Evolutionary conservation across 1,139 yeast genomes (phyloP).

Genomic region (Candida sanyaensis): DNA sequence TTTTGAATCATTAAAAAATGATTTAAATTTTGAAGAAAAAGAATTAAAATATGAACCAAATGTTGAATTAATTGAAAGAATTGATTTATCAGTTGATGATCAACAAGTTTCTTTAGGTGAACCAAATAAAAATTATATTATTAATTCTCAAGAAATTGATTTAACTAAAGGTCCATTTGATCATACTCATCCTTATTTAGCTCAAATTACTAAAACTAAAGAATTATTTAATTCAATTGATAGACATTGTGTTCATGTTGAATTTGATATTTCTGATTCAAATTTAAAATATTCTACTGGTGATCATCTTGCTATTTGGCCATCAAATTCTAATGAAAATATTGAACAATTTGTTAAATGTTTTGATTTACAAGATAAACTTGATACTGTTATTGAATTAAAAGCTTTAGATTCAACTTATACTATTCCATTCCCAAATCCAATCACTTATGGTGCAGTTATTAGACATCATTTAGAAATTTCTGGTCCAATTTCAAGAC

Average conservation of each 20-base stretch:
- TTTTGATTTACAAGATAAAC: conserved; percentile 58
- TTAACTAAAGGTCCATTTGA: conserved; percentile 77
- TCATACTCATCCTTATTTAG: conserved; percentile 80
- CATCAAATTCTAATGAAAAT: conserved; percentile 81
- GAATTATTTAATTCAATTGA: conserved; percentile 71
- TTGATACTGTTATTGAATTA: conserved; percentile 60
- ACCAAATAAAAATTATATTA: conserved; percentile 68
- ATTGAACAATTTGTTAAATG: conserved; percentile 64
- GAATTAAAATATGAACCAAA: conserved; percentile 80
- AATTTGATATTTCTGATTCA: conserved; percentile 75
- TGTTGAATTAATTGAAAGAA: conserved; percentile 46
- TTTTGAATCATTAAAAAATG: conserved; percentile 64
- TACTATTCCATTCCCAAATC: conserved; percentile 78
- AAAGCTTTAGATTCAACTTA: conserved; percentile 76
- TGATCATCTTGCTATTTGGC: conserved; percentile 95
- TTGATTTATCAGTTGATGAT: conserved; percentile 31
- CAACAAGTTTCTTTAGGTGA: conserved; percentile 75
- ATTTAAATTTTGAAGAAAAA: conserved; percentile 69
- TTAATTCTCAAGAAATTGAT: conserved; percentile 40
- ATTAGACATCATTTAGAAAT: conserved; percentile 88
- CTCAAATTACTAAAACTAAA: conserved; percentile 58
- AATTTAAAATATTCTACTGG: conserved; percentile 89
- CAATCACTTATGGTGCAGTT: conserved; percentile 86
- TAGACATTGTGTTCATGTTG: conserved; percentile 88
- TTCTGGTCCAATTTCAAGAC: conserved; percentile 92